Base-by-base conservation (phyloP, 768 basidiomycete genomes). In the Termitomyces sp. region DNA sequence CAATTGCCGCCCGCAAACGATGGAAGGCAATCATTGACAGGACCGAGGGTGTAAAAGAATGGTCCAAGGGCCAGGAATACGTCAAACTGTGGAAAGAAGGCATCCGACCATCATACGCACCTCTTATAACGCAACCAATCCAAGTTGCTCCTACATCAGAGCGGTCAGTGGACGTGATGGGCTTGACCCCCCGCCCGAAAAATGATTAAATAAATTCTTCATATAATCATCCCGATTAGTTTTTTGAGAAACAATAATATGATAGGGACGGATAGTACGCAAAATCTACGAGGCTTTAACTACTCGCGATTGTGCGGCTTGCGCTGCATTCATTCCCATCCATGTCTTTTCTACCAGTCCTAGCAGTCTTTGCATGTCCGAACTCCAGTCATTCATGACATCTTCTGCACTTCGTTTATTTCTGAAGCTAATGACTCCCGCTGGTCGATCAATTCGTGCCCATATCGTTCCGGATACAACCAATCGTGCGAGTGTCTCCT, bases 351-450 rank as follows among this genome's bases (percentile, higher is more conserved):
- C 97, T 14, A 94, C 90, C 41, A 97, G 71, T 17, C 88, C 82
- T 57, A 99, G 77, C 65, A 99, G 73, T 72, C 89, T 93, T 64
- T 88, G 90, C 82, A 99, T 93, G 65, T 98, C 95, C 21, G 86
- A 90, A 71, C 93, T 95, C 96, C 97, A 99, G 58, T 93, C 92
- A 66, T 98, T 98, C 87, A 99, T 88, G 5, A 93, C 87, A 64
- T 97, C 93, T 66, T 98, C 95, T 1, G 90, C 82, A 53, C 79
- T 85, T 61, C 85, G 84, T 71, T 88, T 89, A 62, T 79, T 82
- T 62, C 84, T 83, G 78, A 99, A 99, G 66, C 77, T 87, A 54
- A 99, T 83, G 53, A 98, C 81, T 3, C 93, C 95, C 2, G 88
- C 78, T 48, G 94, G 94, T 54, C 97, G 83, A 70, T 99, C 96